Conservation (phyloP, 108 stramenopile species). For the Pseudonitzschia multiseries region DNA sequence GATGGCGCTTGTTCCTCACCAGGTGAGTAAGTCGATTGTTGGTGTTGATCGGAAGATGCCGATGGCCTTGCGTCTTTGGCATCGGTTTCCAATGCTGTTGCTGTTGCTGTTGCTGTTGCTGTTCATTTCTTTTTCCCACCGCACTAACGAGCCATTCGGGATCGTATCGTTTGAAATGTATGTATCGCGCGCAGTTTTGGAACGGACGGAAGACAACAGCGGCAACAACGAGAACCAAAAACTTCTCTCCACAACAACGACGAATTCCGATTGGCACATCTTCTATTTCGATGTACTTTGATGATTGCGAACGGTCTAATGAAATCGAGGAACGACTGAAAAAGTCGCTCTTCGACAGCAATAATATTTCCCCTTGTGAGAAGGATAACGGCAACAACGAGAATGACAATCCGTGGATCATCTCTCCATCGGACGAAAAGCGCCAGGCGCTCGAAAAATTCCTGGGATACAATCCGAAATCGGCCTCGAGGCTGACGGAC, state of each 20-base stretch:
- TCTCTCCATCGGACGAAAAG: slow-evolving; percentile 22
- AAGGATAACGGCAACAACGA: background rate
- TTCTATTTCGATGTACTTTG: slow-evolving; percentile 23
- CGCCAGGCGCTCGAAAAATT: slow-evolving; percentile 18
- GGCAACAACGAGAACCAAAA: background rate
- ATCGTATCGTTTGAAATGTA: no score
- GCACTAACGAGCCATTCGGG: no score
- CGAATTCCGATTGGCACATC: background rate
- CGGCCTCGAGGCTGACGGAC: slow-evolving; percentile 8
- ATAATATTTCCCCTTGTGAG: background rate
- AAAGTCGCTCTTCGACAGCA: background rate
- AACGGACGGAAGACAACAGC: background rate
- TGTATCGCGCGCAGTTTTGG: slow-evolving; percentile 18
- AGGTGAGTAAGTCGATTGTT: slow-evolving; percentile 26
- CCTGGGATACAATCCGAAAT: slow-evolving; percentile 19
- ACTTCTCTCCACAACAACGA: background rate
- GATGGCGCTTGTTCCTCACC: slow-evolving; percentile 26
- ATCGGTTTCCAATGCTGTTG: background rate
- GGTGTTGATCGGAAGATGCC: background rate
- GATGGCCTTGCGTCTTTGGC: background rate
- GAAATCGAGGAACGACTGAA: background rate
- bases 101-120: no score
- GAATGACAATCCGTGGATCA: slow-evolving; percentile 9
- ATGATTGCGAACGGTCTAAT: slow-evolving; percentile 25
- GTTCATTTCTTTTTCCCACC: background rate